These are phyloP conservation scores for Lachnellula cervina DNA, from an alignment of 2,329 filamentous ascomycete species.

Conservation along the genomic window DNA sequence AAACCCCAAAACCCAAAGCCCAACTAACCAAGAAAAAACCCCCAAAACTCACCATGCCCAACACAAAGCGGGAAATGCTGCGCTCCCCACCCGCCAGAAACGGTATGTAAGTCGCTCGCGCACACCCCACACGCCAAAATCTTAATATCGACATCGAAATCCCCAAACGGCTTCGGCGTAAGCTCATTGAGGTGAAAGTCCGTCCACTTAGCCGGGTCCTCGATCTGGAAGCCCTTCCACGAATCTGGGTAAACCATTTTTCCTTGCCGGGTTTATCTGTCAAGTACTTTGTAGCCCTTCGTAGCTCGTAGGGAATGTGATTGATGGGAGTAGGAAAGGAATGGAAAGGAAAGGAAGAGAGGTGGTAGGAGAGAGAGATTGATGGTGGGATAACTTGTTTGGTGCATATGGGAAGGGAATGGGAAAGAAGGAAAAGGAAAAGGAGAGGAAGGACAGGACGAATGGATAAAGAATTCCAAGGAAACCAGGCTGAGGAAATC, in stretches of 20 bases:
- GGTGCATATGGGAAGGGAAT: neutral
- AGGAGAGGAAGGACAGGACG: neutral
- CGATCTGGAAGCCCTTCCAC: slow-evolving; percentile 57
- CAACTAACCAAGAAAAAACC: neutral
- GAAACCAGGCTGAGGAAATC: neutral
- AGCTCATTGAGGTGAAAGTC: slow-evolving; percentile 48
- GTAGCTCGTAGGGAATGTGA: neutral
- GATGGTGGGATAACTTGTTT: neutral
- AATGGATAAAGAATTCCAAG: neutral
- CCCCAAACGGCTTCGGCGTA: slow-evolving; percentile 79
- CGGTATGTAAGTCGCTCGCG: slow-evolving; percentile 66
- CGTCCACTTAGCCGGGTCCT: slow-evolving; percentile 27
- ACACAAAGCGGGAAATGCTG: slow-evolving; percentile 48
- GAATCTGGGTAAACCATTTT: slow-evolving; percentile 47
- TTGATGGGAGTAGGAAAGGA: neutral
- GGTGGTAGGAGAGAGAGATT: too few species aligned
- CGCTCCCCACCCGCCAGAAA: slow-evolving; percentile 53
- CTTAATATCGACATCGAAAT: slow-evolving; percentile 83
- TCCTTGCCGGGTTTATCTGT: neutral
- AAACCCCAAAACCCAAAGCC: too few species aligned
- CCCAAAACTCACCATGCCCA: slow-evolving; percentile 39
- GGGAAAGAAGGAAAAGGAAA: neutral
- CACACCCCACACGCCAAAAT: slow-evolving; percentile 77
- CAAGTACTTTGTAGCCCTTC: neutral
- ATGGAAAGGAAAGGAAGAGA: neutral